A percentile compares a stretch with the other conserved stretches of the same genome.
These are phyloP conservation scores for Heterobasidion occidentale DNA, from an alignment of 1,284 basidiomycete species.

Conservation along the genomic window DNA sequence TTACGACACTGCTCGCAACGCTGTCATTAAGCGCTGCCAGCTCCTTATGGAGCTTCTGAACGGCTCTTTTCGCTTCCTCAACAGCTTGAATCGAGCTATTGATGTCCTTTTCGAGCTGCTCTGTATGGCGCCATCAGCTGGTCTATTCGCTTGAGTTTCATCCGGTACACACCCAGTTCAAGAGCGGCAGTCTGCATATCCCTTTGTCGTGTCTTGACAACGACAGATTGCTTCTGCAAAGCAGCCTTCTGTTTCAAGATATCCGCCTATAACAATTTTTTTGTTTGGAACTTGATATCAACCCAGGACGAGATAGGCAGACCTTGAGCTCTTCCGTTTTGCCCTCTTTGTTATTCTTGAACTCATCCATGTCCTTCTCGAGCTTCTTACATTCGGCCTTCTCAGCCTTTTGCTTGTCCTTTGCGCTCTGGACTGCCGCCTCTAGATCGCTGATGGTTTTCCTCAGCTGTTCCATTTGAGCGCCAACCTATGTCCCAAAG, in stretches of 20 bases:
- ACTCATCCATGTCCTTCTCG: conserved; percentile 96
- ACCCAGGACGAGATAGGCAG: conserved; percentile 7
- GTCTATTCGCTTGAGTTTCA: not conserved
- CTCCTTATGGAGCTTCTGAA: conserved; percentile 58
- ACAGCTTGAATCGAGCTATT: conserved; percentile 50
- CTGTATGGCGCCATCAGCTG: conserved; percentile 27
- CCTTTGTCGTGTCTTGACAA: conserved; percentile 84
- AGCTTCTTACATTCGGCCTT: conserved; percentile 78
- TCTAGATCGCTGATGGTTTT: conserved; percentile 63
- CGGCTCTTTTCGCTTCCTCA: conserved; percentile 49
- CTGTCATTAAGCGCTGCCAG: conserved; percentile 52
- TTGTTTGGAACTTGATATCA: not conserved
- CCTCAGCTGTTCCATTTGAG: conserved; percentile 74
- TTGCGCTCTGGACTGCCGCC: conserved; percentile 55
- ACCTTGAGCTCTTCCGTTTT: conserved; percentile 95
- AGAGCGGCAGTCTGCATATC: conserved; percentile 83
- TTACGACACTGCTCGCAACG: conserved; percentile 47
- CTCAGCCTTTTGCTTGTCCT: conserved; percentile 72
- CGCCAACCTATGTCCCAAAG: conserved; percentile 50
- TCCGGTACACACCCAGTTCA: conserved; percentile 64
- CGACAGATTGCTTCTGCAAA: conserved; percentile 73
- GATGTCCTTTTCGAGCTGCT: conserved; percentile 83
- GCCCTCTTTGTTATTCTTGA: conserved; percentile 97
- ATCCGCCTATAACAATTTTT: conserved; percentile 40
- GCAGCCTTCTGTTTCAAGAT: conserved; percentile 78